Evolutionary conservation across 805 yeast species (phyloP).

Genomic region (Starmera dryadoides): DNA sequence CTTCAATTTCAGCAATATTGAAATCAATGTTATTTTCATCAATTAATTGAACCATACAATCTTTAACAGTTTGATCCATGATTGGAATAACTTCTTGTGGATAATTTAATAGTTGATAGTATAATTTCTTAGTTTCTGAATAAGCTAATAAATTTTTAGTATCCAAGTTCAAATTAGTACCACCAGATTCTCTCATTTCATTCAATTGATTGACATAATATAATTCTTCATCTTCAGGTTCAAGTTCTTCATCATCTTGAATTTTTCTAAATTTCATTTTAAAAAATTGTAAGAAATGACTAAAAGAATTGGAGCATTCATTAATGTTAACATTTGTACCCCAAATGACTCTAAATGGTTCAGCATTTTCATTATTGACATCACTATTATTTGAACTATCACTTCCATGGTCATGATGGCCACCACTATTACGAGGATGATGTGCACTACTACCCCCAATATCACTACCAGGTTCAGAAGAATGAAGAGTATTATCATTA

Average conservation of each 20-base stretch:
- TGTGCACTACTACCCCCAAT: slow-evolving; percentile 1
- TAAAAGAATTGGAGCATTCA: slow-evolving; percentile 74
- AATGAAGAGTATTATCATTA: slow-evolving; percentile 31
- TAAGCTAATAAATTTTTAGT: slow-evolving; percentile 71
- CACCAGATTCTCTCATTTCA: slow-evolving; percentile 69
- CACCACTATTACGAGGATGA: background rate
- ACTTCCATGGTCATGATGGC: background rate
- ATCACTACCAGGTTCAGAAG: slow-evolving; percentile 17
- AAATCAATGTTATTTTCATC: slow-evolving; percentile 47
- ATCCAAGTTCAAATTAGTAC: slow-evolving; percentile 80
- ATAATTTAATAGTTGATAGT: slow-evolving; percentile 79
- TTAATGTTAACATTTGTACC: slow-evolving; percentile 94
- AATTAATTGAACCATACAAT: slow-evolving; percentile 72
- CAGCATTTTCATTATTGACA: slow-evolving; percentile 38
- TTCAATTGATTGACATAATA: slow-evolving; percentile 69
- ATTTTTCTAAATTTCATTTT: slow-evolving; percentile 64
- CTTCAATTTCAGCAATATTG: slow-evolving; percentile 61
- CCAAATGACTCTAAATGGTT: slow-evolving; percentile 91
- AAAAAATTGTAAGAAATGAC: slow-evolving; percentile 79
- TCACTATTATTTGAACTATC: too few species aligned
- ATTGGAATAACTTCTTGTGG: slow-evolving; percentile 97
- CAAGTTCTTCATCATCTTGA: slow-evolving; percentile 29
- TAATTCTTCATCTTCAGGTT: slow-evolving; percentile 56
- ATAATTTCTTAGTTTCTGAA: slow-evolving; percentile 69
- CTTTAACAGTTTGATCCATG: slow-evolving; percentile 94